phyloP scores from a whole-genome alignment of 345 rosid genomes.

The Abelmoschus esculentus region DNA sequence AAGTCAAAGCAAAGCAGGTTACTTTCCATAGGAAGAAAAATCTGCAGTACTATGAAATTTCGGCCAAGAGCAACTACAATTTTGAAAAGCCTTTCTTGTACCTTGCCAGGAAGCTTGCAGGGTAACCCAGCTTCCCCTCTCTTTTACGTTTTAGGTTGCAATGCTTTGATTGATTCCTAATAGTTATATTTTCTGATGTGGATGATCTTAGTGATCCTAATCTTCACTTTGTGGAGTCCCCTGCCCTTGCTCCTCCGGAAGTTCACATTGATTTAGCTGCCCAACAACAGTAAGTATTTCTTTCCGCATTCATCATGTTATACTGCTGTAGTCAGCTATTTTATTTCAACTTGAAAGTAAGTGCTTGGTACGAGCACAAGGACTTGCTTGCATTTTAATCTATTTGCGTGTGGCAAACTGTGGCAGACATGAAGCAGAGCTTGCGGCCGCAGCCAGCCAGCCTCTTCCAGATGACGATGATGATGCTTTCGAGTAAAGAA shows the following conservation, averaged over 20 bases:
- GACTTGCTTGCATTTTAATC: too few relatives aligned
- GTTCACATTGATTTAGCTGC: constrained; percentile 71
- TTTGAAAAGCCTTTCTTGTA: constrained; percentile 91
- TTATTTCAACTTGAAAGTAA: neutral
- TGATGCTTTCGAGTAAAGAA: constrained; percentile 10
- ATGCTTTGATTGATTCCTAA: neutral
- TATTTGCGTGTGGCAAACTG: too few relatives aligned
- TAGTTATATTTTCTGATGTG: neutral
- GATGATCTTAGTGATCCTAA: constrained; percentile 48
- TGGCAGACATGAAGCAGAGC: constrained; percentile 14
- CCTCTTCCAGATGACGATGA: constrained; percentile 19
- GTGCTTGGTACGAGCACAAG: neutral
- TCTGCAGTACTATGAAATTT: constrained; percentile 82
- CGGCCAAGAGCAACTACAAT: constrained; percentile 91
- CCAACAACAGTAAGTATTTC: constrained; percentile 71
- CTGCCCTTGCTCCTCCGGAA: constrained; percentile 91
- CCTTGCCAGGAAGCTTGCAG: constrained; percentile 84
- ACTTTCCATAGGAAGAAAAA: constrained; percentile 94
- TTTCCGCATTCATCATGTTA: neutral
- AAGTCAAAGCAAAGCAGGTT: constrained; percentile 85
- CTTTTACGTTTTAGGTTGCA: neutral
- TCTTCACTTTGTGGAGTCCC: constrained; percentile 91
- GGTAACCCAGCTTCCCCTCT: constrained; percentile 28
- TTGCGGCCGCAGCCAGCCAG: constrained; percentile 8
- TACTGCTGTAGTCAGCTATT: neutral